These are phyloP conservation scores for Verticillium albo-atrum DNA, from an alignment of 2,329 filamentous ascomycete genomes.

Conservation along the genomic window DNA sequence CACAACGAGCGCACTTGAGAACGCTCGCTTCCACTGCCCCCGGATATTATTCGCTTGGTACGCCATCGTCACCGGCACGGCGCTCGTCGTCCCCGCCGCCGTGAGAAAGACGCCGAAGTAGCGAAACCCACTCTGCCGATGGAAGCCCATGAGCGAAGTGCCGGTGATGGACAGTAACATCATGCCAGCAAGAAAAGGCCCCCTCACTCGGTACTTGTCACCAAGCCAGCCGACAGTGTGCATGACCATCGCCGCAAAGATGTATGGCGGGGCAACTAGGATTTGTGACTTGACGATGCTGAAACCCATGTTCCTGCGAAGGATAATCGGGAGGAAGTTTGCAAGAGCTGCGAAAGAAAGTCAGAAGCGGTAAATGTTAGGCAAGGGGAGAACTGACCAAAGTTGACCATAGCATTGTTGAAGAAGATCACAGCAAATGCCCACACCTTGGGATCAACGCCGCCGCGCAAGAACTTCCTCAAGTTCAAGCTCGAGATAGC, in stretches of 20 bases:
- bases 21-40: slow-evolving; percentile 83
- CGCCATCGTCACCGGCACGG: slow-evolving; percentile 68
- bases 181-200: slow-evolving; percentile 63
- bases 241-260: slow-evolving; percentile 60
- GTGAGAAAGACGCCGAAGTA: slow-evolving; percentile 74
- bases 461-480: slow-evolving; percentile 39
- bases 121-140: slow-evolving; percentile 47
- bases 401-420: slow-evolving; percentile 59
- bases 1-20: slow-evolving; percentile 71
- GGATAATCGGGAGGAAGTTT: slow-evolving; percentile 75
- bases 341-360: slow-evolving; percentile 61
- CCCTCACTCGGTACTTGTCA: slow-evolving; percentile 63
- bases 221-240: slow-evolving; percentile 56
- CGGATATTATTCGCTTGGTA: slow-evolving; percentile 87
- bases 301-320: slow-evolving; percentile 60
- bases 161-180: slow-evolving; percentile 63
- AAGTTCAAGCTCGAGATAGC: slow-evolving; percentile 48
- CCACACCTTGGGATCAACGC: slow-evolving; percentile 56
- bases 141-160: slow-evolving; percentile 68
- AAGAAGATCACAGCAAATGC: slow-evolving; percentile 56
- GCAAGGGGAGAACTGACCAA: background rate
- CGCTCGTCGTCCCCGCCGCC: slow-evolving; percentile 71
- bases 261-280: slow-evolving; percentile 66
- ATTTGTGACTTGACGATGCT: slow-evolving; percentile 60
- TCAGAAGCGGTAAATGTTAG: background rate